phyloP scores from a whole-genome alignment of 805 yeast species.

The Kazachstania africana region DNA sequence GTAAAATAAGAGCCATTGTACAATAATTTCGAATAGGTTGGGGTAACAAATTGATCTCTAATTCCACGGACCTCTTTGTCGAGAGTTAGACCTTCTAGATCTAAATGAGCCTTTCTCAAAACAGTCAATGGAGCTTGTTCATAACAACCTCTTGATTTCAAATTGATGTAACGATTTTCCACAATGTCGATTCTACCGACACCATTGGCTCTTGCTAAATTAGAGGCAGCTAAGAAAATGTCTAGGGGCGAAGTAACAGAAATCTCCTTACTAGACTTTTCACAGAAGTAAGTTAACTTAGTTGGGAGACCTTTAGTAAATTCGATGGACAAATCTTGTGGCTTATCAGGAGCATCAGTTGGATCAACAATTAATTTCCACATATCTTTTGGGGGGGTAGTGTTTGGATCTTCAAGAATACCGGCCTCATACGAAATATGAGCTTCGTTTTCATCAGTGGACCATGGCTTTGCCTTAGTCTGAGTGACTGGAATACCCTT shows the following conservation, averaged over 20 bases:
- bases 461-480: slow-evolving; percentile 99
- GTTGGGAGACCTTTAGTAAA: slow-evolving; percentile 82
- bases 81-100: slow-evolving; percentile 90
- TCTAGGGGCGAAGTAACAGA: slow-evolving; percentile 83
- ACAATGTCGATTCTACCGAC: slow-evolving; percentile 99
- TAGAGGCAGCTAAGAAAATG: slow-evolving; percentile 82
- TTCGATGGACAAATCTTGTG: slow-evolving; percentile 76
- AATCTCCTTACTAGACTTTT: too few species aligned
- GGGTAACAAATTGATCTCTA: slow-evolving; percentile 93
- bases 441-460: slow-evolving; percentile 98
- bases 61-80: slow-evolving; percentile 96
- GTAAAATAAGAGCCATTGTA: slow-evolving; percentile 97
- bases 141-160: slow-evolving; percentile 98
- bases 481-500: slow-evolving; percentile 92
- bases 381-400: slow-evolving; percentile 99
- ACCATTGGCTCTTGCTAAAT: slow-evolving; percentile 97
- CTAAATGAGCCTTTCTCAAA: slow-evolving; percentile 89
- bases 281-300: slow-evolving; percentile 64
- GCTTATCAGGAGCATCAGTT: slow-evolving; percentile 82
- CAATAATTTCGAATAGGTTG: slow-evolving; percentile 76
- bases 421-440: slow-evolving; percentile 99
- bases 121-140: slow-evolving; percentile 97
- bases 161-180: slow-evolving; percentile 97
- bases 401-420: slow-evolving; percentile 95
- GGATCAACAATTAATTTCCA: slow-evolving; percentile 98